These are phyloP conservation scores for Eimeria acervulina DNA, from an alignment of 169 alveolate species.

Conservation along the genomic window DNA sequence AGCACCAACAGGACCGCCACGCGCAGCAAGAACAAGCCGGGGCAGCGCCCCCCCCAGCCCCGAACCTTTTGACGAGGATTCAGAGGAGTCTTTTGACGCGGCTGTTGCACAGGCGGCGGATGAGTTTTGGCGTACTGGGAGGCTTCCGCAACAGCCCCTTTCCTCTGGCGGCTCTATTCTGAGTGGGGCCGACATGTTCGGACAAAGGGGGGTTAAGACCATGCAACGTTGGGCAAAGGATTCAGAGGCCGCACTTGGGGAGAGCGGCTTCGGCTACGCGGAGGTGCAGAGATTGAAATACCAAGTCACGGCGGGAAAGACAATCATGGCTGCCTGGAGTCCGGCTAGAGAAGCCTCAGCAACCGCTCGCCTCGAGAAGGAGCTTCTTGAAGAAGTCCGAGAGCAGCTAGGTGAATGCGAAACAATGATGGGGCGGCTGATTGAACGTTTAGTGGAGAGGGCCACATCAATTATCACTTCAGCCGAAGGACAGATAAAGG, in stretches of 20 bases:
- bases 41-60: background rate
- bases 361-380: background rate
- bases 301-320: background rate
- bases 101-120: background rate
- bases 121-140: background rate
- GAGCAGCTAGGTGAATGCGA: background rate
- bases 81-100: background rate
- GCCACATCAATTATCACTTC: background rate
- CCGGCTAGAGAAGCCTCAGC: background rate
- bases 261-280: background rate
- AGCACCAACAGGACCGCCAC: background rate
- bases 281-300: background rate
- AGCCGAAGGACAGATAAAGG: background rate
- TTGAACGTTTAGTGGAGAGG: background rate
- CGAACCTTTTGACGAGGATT: background rate
- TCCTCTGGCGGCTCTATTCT: too few species aligned
- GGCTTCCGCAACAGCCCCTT: background rate
- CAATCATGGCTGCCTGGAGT: background rate
- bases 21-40: background rate
- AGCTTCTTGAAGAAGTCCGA: background rate
- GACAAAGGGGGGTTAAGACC: background rate
- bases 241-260: background rate
- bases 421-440: background rate
- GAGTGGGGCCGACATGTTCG: background rate
- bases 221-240: background rate